Evolutionary conservation across 306 rosid genomes (phyloP).

Genomic region (Echinosophora koreensis): DNA sequence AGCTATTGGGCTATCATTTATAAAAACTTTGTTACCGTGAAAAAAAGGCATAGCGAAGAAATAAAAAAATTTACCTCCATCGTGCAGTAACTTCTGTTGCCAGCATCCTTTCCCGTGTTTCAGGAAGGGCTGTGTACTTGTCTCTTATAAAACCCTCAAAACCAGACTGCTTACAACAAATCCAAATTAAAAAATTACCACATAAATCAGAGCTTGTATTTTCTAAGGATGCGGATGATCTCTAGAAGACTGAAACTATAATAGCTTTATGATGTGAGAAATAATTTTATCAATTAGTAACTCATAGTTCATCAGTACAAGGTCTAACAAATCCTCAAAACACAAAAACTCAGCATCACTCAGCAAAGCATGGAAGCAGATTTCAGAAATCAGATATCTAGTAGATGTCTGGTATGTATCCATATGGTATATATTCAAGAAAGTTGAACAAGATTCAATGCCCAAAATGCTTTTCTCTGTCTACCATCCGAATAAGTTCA

Average conservation of each 20-base stretch:
- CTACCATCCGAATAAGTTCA: not conserved
- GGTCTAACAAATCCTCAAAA: not conserved
- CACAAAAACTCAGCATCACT: not conserved
- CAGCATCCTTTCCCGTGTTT: constrained; percentile 85
- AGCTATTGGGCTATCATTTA: not conserved
- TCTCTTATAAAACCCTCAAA: constrained; percentile 88
- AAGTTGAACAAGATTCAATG: not conserved
- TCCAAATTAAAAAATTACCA: constrained; percentile 35
- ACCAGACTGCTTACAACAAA: constrained; percentile 78
- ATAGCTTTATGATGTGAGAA: constrained; percentile 12
- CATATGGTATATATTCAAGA: constrained; percentile 11
- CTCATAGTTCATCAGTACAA: not conserved
- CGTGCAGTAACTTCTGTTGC: constrained; percentile 88
- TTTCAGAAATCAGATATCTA: not conserved
- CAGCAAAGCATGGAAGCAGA: not conserved
- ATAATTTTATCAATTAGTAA: constrained; percentile 8
- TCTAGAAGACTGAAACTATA: not conserved
- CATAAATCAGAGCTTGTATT: not conserved
- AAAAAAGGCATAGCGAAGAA: not conserved
- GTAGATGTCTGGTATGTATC: constrained; percentile 4
- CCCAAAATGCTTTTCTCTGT: not conserved
- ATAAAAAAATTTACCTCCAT: constrained; percentile 70
- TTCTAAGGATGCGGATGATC: constrained; percentile 5
- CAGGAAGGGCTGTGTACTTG: constrained; percentile 89
- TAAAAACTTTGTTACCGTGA: not conserved